Percentiles rank a stretch among this genome's conserved stretches.
Conservation (phyloP, 805 yeast species). For the Saccharomycopsis malanga region DNA sequence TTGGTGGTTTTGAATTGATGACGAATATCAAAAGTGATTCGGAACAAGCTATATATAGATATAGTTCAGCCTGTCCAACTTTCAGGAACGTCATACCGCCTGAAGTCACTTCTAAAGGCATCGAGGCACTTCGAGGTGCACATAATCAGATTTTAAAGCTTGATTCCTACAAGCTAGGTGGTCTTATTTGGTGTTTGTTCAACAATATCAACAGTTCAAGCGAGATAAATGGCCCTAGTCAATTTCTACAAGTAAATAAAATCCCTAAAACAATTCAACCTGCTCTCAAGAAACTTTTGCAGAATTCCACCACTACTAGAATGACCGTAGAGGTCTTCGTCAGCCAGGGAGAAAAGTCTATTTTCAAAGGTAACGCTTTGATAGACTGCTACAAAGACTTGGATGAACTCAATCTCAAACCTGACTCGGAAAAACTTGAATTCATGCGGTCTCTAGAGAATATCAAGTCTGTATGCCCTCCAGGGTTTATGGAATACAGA, state of each 20-base stretch:
- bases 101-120: constrained; percentile 42
- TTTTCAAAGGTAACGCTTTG: constrained; percentile 38
- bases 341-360: constrained; percentile 28
- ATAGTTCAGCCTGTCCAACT: constrained; percentile 30
- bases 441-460: constrained; percentile 34
- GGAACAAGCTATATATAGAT: constrained; percentile 30
- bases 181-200: constrained; percentile 43
- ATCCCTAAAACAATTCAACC: constrained; percentile 35
- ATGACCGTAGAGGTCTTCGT: constrained; percentile 30
- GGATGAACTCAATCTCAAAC: constrained; percentile 47
- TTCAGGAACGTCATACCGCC: constrained; percentile 40
- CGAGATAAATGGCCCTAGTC: constrained; percentile 4
- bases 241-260: constrained; percentile 18
- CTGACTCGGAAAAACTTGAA: constrained; percentile 45
- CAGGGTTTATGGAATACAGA: constrained; percentile 49
- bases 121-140: constrained; percentile 31
- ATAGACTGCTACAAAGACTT: constrained; percentile 47
- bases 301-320: constrained; percentile 31
- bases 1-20: constrained; percentile 73
- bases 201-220: constrained; percentile 23
- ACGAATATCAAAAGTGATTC: constrained; percentile 27
- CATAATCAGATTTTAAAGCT: constrained; percentile 37
- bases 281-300: constrained; percentile 36
- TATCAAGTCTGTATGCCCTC: constrained; percentile 35
- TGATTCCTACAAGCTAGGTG: constrained; percentile 62